Conservation (phyloP, 352 stramenopile species). For the Pythium oligandrum region DNA sequence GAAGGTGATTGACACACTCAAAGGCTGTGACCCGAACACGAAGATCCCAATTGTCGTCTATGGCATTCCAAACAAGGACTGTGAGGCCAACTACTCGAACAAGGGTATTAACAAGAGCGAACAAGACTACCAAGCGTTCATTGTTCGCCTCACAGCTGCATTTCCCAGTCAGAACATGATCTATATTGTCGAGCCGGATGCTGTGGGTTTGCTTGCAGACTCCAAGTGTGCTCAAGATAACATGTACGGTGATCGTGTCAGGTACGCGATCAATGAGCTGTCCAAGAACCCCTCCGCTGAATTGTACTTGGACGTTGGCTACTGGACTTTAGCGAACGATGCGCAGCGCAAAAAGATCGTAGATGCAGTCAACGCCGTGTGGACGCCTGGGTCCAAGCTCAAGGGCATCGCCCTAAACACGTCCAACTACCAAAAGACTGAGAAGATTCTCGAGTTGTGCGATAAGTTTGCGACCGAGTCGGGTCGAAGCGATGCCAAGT, state of each 20-base stretch:
- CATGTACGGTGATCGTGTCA: constrained; percentile 20
- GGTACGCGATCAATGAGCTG: constrained; percentile 15
- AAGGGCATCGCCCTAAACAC: constrained; percentile 35
- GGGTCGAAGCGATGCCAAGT: constrained; percentile 11
- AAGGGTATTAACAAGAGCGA: constrained; percentile 22
- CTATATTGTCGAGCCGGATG: constrained; percentile 31
- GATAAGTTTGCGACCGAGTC: constrained; percentile 11
- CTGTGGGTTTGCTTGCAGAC: constrained; percentile 18
- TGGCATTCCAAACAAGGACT: constrained; percentile 31
- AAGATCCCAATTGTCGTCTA: constrained; percentile 27
- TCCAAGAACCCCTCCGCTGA: constrained; percentile 22
- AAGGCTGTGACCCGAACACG: constrained; percentile 6
- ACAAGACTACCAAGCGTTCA: constrained; percentile 23
- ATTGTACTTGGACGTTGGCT: constrained; percentile 27
- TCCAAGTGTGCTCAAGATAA: constrained; percentile 13
- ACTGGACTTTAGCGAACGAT: constrained; percentile 19
- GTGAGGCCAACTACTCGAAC: constrained; percentile 22
- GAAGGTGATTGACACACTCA: constrained; percentile 4
- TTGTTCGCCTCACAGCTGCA: constrained; percentile 7
- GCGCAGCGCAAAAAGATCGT: neutral
- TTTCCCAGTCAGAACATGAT: constrained; percentile 21
- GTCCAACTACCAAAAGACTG: constrained; percentile 26
- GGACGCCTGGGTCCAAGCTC: constrained; percentile 5
- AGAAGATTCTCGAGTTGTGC: constrained; percentile 20
- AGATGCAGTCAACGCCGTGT: constrained; percentile 14